These are phyloP conservation scores for Lactarius deliciosus DNA, from an alignment of 768 basidiomycete genomes.

Conservation along the genomic window DNA sequence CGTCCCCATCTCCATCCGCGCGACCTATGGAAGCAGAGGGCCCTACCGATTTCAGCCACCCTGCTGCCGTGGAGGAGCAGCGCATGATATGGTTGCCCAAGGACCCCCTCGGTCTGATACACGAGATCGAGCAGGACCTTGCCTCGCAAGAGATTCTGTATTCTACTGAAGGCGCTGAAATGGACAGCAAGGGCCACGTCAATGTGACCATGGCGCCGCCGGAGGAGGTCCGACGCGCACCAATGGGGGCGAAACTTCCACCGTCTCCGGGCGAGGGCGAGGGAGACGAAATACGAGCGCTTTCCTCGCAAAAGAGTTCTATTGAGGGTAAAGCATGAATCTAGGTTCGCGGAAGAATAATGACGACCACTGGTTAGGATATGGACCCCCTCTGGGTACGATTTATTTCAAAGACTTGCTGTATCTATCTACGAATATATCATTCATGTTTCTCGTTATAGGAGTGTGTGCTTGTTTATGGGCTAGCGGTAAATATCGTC, in stretches of 20 bases:
- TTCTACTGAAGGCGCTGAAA: conserved; percentile 48
- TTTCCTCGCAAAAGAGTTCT: background rate
- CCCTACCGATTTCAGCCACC: conserved; percentile 75
- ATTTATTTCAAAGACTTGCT: background rate
- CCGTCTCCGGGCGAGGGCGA: background rate
- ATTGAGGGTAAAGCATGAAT: background rate
- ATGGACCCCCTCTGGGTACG: background rate
- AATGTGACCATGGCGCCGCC: conserved; percentile 49
- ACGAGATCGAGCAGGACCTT: conserved; percentile 62
- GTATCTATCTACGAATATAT: background rate
- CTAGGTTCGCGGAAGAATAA: background rate
- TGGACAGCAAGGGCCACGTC: conserved; percentile 64
- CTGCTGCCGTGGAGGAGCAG: conserved; percentile 72
- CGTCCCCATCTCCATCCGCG: conserved; percentile 24
- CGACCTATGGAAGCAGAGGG: conserved; percentile 33
- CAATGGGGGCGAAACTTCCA: background rate
- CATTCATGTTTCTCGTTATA: background rate
- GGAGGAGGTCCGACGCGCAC: conserved; percentile 27
- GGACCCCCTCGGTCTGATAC: conserved; percentile 66
- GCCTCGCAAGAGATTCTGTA: conserved; percentile 51
- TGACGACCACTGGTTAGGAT: background rate
- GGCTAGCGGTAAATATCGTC: too few relatives aligned
- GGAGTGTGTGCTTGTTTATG: background rate
- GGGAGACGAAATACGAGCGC: background rate
- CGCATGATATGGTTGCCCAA: conserved; percentile 81